phyloP scores from a whole-genome alignment of 2,329 filamentous ascomycete genomes.

The Alternaria sp. region DNA sequence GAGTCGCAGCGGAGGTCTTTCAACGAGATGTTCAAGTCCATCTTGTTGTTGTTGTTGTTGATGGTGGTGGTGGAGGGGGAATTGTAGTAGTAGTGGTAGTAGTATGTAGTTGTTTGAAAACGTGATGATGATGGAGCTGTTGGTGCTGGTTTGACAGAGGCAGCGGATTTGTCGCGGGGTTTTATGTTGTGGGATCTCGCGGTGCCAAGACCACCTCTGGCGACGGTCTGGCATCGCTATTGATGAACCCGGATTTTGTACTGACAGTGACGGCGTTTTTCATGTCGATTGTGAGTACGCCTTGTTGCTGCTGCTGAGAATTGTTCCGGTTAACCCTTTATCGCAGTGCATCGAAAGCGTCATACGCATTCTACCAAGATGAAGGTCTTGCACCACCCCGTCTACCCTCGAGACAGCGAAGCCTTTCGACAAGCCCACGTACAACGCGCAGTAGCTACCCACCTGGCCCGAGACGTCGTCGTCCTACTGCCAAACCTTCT shows the following conservation, averaged over 20 bases:
- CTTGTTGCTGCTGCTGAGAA: background rate
- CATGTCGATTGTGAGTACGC: background rate
- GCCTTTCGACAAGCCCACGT: background rate
- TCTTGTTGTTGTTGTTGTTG: background rate
- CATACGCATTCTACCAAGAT: background rate
- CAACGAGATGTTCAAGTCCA: background rate
- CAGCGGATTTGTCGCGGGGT: background rate
- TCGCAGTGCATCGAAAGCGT: background rate
- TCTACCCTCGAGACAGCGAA: background rate
- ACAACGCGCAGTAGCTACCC: background rate
- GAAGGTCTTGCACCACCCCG: background rate
- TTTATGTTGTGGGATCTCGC: background rate
- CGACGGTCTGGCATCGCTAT: constrained; percentile 3
- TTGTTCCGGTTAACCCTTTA: background rate
- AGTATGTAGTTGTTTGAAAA: background rate
- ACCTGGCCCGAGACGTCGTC: no score
- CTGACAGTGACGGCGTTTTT: background rate
- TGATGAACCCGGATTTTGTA: background rate
- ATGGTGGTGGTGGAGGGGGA: background rate
- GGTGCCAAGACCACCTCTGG: constrained; percentile 4
- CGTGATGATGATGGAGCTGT: background rate
- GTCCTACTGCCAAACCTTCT: background rate
- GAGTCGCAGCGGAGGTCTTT: background rate
- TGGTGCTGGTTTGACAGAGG: background rate
- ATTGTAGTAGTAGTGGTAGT: background rate